Evolutionary conservation across 1,284 basidiomycete genomes (phyloP).

Genomic region (Leccinum pachyderme): DNA sequence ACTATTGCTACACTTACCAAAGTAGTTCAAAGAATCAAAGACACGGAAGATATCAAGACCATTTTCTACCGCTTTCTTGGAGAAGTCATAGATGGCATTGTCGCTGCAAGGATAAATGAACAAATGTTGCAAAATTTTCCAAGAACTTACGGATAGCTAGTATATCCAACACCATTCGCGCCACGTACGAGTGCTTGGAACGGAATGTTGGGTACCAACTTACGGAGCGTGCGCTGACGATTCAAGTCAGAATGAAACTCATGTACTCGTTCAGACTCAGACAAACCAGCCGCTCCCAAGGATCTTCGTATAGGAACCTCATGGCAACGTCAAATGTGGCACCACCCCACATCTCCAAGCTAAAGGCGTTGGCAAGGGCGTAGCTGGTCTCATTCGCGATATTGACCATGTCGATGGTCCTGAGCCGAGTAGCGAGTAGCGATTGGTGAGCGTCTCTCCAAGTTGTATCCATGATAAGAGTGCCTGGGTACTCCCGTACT

Average conservation of each 20-base stretch:
- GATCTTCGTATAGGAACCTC: conserved; percentile 99
- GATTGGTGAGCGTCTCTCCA: conserved; percentile 99
- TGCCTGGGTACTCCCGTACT: conserved; percentile 94
- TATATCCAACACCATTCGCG: conserved; percentile 99
- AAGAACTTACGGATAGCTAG: conserved; percentile 87
- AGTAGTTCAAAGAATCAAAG: conserved; percentile 98
- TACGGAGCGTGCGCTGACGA: conserved; percentile 81
- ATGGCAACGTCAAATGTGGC: conserved; percentile 99
- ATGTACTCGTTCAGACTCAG: neutral
- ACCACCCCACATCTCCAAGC: conserved; percentile 99
- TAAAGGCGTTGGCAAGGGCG: conserved; percentile 94
- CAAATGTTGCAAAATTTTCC: neutral
- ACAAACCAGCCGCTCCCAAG: conserved; percentile 93
- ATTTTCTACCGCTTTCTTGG: conserved; percentile 97
- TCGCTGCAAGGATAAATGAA: conserved; percentile 54
- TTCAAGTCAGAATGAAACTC: conserved; percentile 7
- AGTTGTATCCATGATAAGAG: conserved; percentile 96
- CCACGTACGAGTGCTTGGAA: conserved; percentile 98
- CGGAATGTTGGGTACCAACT: conserved; percentile 98
- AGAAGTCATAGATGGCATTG: conserved; percentile 99
- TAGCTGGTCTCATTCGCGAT: conserved; percentile 98
- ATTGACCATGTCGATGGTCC: conserved; percentile 97
- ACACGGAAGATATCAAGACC: conserved; percentile 99
- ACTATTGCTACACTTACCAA: conserved; percentile 57
- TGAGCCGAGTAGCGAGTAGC: conserved; percentile 92